Evolutionary conservation across 2,329 filamentous ascomycete species (phyloP).

Genomic region (Penicillium freii): DNA sequence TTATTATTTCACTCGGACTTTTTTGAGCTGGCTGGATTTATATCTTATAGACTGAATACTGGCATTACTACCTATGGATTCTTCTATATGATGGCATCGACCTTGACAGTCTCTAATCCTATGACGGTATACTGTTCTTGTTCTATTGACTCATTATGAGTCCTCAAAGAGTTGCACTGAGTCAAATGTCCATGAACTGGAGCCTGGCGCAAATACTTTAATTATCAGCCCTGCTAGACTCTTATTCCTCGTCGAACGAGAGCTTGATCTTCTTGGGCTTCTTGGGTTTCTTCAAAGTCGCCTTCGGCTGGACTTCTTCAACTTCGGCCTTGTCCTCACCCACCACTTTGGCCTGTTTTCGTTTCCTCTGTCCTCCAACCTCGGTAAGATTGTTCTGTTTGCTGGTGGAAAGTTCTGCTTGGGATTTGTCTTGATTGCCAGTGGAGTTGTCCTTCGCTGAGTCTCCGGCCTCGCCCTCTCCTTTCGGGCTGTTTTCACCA

Average conservation of each 20-base stretch:
- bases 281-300: slow-evolving; percentile 36
- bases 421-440: slow-evolving; percentile 14
- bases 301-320: slow-evolving; percentile 24
- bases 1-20: not conserved
- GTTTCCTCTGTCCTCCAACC: slow-evolving; percentile 43
- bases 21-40: not conserved
- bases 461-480: slow-evolving; percentile 10
- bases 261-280: slow-evolving; percentile 49
- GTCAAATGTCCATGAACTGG: not conserved
- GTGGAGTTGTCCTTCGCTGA: slow-evolving; percentile 15
- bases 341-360: slow-evolving; percentile 44
- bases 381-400: slow-evolving; percentile 41
- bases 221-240: not conserved
- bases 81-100: not conserved
- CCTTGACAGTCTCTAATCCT: not conserved
- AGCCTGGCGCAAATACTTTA: not conserved
- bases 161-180: slow-evolving; percentile 4
- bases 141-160: slow-evolving; percentile 22
- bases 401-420: slow-evolving; percentile 12
- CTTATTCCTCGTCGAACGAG: slow-evolving; percentile 43
- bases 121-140: slow-evolving; percentile 7
- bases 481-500: slow-evolving; percentile 22
- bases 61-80: not conserved
- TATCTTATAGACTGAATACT: not conserved
- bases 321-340: slow-evolving; percentile 34